phyloP scores from a whole-genome alignment of 495 filamentous ascomycete species.

The Aspergillus heteromorphus region DNA sequence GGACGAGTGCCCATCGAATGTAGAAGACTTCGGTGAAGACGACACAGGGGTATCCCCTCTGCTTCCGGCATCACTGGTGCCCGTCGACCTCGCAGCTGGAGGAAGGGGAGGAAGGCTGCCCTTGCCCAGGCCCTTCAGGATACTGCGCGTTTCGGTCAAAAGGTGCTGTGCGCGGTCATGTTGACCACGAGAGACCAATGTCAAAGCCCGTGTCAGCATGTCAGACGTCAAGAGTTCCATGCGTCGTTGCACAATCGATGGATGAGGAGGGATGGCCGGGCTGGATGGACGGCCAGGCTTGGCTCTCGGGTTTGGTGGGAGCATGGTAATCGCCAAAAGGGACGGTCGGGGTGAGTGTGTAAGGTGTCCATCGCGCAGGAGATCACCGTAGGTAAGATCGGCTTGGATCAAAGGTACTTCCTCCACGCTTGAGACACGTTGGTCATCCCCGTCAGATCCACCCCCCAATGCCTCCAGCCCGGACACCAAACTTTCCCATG shows the following conservation, averaged over 20 bases:
- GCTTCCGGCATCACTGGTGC: slow-evolving; percentile 35
- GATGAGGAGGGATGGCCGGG: slow-evolving; percentile 91
- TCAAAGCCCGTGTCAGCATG: slow-evolving; percentile 91
- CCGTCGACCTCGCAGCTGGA: slow-evolving; percentile 35
- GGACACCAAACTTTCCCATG: slow-evolving; percentile 96
- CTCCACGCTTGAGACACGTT: slow-evolving; percentile 79
- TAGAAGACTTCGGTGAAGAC: slow-evolving; percentile 36
- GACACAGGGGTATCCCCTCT: slow-evolving; percentile 34
- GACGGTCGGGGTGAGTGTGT: slow-evolving; percentile 85
- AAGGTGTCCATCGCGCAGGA: slow-evolving; percentile 83
- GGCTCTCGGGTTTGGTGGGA: slow-evolving; percentile 63
- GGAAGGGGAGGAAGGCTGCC: slow-evolving; percentile 92
- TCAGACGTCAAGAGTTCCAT: slow-evolving; percentile 99
- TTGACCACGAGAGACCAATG: slow-evolving; percentile 83
- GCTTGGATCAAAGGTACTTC: slow-evolving; percentile 95
- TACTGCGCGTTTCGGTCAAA: slow-evolving; percentile 86
- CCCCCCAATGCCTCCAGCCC: slow-evolving; percentile 94
- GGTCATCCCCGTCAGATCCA: slow-evolving; percentile 79
- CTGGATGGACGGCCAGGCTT: slow-evolving; percentile 58
- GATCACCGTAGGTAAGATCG: slow-evolving; percentile 88
- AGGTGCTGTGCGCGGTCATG: slow-evolving; percentile 91
- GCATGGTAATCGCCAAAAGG: slow-evolving; percentile 95
- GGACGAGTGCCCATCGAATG: slow-evolving; percentile 40
- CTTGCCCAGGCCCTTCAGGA: slow-evolving; percentile 92
- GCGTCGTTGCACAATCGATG: slow-evolving; percentile 88